Evolutionary conservation across 2,329 filamentous ascomycete species (phyloP).

Genomic region (Capronia epimyces): DNA sequence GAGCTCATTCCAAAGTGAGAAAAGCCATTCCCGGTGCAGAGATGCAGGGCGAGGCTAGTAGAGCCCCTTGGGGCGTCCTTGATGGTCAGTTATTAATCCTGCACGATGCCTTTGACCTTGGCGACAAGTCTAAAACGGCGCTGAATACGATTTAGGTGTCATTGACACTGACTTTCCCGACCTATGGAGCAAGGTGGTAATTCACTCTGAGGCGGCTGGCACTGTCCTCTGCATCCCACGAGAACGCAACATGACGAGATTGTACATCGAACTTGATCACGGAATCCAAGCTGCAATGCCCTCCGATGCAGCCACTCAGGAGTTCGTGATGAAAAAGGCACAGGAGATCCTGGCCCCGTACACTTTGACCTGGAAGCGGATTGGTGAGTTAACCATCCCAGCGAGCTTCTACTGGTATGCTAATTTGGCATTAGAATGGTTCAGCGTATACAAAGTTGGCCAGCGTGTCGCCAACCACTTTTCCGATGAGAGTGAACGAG

Average conservation of each 20-base stretch:
- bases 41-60: slow-evolving; percentile 45
- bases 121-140: no score
- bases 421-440: slow-evolving; percentile 39
- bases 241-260: slow-evolving; percentile 65
- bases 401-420: background rate
- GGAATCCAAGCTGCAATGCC: slow-evolving; percentile 26
- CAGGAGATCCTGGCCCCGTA: slow-evolving; percentile 45
- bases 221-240: slow-evolving; percentile 69
- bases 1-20: slow-evolving; percentile 65
- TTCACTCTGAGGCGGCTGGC: slow-evolving; percentile 61
- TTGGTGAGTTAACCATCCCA: slow-evolving; percentile 30
- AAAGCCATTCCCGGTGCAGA: slow-evolving; percentile 54
- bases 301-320: slow-evolving; percentile 43
- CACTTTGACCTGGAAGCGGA: slow-evolving; percentile 40
- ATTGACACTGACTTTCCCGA: slow-evolving; percentile 68
- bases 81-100: slow-evolving; percentile 52
- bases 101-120: slow-evolving; percentile 4
- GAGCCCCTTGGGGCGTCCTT: slow-evolving; percentile 65
- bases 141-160: no score
- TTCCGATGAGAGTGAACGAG: slow-evolving; percentile 37
- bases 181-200: slow-evolving; percentile 67
- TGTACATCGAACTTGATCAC: slow-evolving; percentile 45
- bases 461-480: slow-evolving; percentile 46
- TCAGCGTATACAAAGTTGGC: slow-evolving; percentile 48
- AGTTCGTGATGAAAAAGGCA: slow-evolving; percentile 60